Conservation (phyloP, 2,329 filamentous ascomycete species). For the Penicillium sp. region DNA sequence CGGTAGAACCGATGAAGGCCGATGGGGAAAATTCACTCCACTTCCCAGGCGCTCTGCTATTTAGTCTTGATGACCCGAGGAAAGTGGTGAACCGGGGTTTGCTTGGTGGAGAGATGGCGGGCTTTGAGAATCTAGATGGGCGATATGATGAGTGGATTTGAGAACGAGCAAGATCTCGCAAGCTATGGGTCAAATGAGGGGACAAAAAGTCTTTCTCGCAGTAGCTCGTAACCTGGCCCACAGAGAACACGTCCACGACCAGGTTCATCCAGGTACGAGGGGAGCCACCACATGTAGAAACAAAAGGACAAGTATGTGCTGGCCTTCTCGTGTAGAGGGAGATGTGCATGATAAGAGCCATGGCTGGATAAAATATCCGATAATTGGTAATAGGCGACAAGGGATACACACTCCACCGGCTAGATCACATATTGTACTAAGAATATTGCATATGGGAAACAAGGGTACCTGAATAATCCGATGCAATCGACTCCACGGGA, state of each 20-base stretch:
- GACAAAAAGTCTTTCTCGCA: background rate
- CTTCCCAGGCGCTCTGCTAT: background rate
- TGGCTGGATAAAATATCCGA: background rate
- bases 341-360: background rate
- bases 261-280: background rate
- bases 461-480: slow-evolving; percentile 23
- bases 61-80: background rate
- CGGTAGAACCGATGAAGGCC: slow-evolving; percentile 1
- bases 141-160: background rate
- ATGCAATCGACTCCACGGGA: slow-evolving; percentile 1
- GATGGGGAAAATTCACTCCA: background rate
- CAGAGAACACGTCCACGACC: background rate
- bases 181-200: background rate
- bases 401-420: background rate
- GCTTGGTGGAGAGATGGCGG: background rate
- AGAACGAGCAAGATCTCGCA: background rate
- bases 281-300: background rate
- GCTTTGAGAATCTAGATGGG: background rate
- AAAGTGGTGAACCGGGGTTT: background rate
- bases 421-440: background rate
- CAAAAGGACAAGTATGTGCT: background rate
- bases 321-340: slow-evolving; percentile 1
- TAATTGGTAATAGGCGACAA: background rate
- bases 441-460: slow-evolving; percentile 5
- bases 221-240: background rate